Conservation (phyloP, 768 basidiomycete species). For the Mycena crocata region DNA sequence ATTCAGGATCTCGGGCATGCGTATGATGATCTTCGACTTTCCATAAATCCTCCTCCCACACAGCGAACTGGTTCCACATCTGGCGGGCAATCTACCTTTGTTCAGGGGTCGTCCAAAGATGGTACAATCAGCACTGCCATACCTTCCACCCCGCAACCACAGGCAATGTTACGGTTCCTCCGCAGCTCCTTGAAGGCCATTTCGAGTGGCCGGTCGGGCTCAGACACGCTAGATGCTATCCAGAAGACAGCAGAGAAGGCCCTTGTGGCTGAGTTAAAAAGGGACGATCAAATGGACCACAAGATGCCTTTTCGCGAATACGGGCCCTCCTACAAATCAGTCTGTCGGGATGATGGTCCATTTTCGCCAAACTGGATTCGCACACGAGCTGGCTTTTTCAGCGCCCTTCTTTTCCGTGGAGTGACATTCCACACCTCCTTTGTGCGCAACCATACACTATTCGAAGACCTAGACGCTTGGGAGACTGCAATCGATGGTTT, state of each 20-base stretch:
- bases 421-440: not conserved
- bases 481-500: not conserved
- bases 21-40: not conserved
- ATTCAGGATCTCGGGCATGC: not conserved
- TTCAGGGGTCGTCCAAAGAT: no score
- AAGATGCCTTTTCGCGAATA: not conserved
- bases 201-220: not conserved
- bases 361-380: not conserved
- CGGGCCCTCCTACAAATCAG: not conserved
- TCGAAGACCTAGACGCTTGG: not conserved
- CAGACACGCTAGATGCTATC: not conserved
- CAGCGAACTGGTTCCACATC: no score
- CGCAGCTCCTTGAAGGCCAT: not conserved
- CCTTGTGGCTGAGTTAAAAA: not conserved
- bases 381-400: not conserved
- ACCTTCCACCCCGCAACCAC: not conserved
- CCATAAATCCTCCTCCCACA: not conserved
- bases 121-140: no score
- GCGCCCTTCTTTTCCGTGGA: not conserved
- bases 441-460: not conserved
- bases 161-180: not conserved
- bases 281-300: no score
- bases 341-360: not conserved
- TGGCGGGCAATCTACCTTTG: no score
- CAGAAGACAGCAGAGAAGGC: not conserved